Conservation (phyloP, 345 rosid genomes). For the Microthlaspi erraticum region DNA sequence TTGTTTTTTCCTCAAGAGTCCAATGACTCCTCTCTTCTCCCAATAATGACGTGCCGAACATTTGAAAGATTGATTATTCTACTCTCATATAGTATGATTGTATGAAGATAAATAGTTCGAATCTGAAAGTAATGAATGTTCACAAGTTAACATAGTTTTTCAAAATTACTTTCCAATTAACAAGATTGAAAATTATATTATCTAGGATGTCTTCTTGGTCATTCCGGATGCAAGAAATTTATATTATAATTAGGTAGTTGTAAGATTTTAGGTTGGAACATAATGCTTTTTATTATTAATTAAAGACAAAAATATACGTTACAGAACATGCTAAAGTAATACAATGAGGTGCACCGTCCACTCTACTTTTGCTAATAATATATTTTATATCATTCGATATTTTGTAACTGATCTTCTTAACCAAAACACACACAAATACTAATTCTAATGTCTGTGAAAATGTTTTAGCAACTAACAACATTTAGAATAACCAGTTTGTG, state of each 20-base stretch:
- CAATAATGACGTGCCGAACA: background rate
- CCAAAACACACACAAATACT: background rate
- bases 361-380: conserved; percentile 7
- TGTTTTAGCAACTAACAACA: background rate
- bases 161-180: background rate
- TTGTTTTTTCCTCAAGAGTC: no score
- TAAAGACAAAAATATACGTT: conserved; percentile 19
- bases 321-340: conserved; percentile 17
- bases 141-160: background rate
- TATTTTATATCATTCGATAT: conserved; percentile 8
- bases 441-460: background rate
- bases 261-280: conserved; percentile 34
- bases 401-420: background rate
- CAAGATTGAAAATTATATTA: background rate
- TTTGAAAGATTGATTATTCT: background rate
- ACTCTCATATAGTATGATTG: background rate
- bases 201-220: background rate
- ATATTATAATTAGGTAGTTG: conserved; percentile 17
- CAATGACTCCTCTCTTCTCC: background rate
- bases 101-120: background rate
- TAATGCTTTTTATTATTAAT: background rate
- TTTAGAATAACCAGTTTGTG: background rate
- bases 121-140: background rate
- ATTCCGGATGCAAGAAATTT: conserved; percentile 5
- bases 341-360: conserved; percentile 30